Conservation (phyloP, 2,329 filamentous ascomycete genomes). For the Sporothrix brasiliensis region DNA sequence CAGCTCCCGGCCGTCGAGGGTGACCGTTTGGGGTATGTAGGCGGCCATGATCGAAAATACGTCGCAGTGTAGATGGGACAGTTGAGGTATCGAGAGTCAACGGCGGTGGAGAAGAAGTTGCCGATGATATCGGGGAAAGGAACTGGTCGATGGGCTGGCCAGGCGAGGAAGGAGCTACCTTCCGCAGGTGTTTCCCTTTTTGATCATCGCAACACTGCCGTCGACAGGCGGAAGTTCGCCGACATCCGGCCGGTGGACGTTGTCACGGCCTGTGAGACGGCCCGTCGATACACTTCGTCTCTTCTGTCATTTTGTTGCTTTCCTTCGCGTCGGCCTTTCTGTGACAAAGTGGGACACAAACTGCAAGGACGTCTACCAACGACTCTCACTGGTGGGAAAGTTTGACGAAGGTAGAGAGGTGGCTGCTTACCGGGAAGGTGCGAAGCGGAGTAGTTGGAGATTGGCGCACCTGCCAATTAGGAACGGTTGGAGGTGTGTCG, state of each 20-base stretch:
- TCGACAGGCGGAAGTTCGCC: not conserved
- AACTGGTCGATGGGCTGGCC: not conserved
- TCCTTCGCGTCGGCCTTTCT: not conserved
- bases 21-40: constrained; percentile 33
- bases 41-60: constrained; percentile 18
- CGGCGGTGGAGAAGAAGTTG: not conserved
- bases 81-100: not conserved
- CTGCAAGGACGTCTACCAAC: not conserved
- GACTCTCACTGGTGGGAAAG: constrained; percentile 2
- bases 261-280: constrained; percentile 4
- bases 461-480: not conserved
- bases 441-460: not conserved
- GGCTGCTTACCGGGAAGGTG: not conserved
- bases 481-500: not conserved
- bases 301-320: not conserved
- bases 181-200: not conserved
- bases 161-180: not conserved
- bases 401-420: not conserved
- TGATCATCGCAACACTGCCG: not conserved
- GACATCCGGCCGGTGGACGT: not conserved
- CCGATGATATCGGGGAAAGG: constrained; percentile 8
- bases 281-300: not conserved
- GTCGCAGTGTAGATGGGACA: not conserved
- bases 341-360: not conserved
- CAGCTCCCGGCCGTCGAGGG: constrained; percentile 34